Evolutionary conservation across 352 stramenopile species (phyloP), one percentile per base, ranked within the genome.

Genomic region (Phytophthora vignae): DNA sequence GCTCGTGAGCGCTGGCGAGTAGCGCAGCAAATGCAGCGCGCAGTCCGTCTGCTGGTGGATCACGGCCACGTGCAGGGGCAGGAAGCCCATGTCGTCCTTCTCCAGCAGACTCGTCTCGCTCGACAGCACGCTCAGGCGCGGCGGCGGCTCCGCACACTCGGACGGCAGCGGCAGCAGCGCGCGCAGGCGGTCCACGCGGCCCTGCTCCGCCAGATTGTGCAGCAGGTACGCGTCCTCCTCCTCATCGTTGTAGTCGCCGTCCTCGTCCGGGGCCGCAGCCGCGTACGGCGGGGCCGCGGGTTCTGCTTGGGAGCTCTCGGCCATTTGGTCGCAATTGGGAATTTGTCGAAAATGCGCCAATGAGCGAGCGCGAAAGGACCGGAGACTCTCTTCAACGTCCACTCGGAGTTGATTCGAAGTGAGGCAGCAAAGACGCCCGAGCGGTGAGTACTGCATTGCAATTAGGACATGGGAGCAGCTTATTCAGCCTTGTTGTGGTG

Each of bases 21-120:
- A 88, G 48, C 73, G 80, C 33, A 93, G 67, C 40, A 94, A 27
- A 60, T 92, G 81, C 40, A 81, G 27, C 40, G 71, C 71, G 49
- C 73, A 86, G 17, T 78, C 78, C 5, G 63, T 38, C 40, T 69
- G 79, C 60, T 91, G 79, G 66, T 95, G 73, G 55, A 95, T 82
- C 21, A 90, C 49, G 15, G 85, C 88, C 38, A 93, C 71, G 56
- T 96, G 90, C 17, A 97, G 63, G 8, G 91, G 87, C 40, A 95
- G 79, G 55, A 90, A 94, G 21, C 90, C 90, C 81, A 91, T 92
- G 55, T 93, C 83, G 70, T 97, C 91, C 61, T 91, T 92, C 56
- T 95, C 88, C 22, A 92, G 76, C 36, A 95, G 74, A 64, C 58
- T 72, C 44, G 79, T 79, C 70, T 94, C 87, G 19, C 63, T 71